phyloP scores from a whole-genome alignment of 2,329 filamentous ascomycete genomes.

The Aphanocladium album region DNA sequence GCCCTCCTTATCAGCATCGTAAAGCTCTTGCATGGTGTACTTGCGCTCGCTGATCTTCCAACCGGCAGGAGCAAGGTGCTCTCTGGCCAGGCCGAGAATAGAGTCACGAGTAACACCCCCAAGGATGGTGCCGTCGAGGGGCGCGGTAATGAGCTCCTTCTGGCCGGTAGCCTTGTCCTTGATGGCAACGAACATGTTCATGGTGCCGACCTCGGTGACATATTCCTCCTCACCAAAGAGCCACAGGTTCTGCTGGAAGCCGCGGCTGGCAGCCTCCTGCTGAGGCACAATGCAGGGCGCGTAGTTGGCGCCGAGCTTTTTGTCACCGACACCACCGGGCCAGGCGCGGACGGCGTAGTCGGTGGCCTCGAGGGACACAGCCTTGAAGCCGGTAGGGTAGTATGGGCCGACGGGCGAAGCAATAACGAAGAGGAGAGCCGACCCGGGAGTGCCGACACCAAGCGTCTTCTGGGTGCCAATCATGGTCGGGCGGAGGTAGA shows the following conservation, averaged over 20 bases:
- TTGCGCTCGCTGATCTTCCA: conserved; percentile 88
- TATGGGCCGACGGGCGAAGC: conserved; percentile 95
- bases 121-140: conserved; percentile 92
- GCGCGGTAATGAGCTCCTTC: conserved; percentile 91
- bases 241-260: conserved; percentile 98
- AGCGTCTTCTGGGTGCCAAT: conserved; percentile 95
- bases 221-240: conserved; percentile 93
- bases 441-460: conserved; percentile 86
- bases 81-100: conserved; percentile 77
- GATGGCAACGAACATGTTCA: conserved; percentile 93
- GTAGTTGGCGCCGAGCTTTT: conserved; percentile 98
- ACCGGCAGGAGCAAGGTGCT: conserved; percentile 76
- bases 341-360: conserved; percentile 95
- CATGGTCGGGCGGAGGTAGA: conserved; percentile 94
- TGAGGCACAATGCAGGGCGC: conserved; percentile 98
- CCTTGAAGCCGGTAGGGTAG: conserved; percentile 98
- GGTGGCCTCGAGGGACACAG: conserved; percentile 89
- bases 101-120: conserved; percentile 93
- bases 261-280: conserved; percentile 80
- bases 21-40: conserved; percentile 83
- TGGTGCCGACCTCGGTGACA: conserved; percentile 95
- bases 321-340: conserved; percentile 96
- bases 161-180: conserved; percentile 81
- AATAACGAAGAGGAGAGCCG: conserved; percentile 89
- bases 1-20: conserved; percentile 76